phyloP scores from a whole-genome alignment of 2,329 filamentous ascomycete genomes.

The Ophiocordyceps polyrhachis-furcata region DNA sequence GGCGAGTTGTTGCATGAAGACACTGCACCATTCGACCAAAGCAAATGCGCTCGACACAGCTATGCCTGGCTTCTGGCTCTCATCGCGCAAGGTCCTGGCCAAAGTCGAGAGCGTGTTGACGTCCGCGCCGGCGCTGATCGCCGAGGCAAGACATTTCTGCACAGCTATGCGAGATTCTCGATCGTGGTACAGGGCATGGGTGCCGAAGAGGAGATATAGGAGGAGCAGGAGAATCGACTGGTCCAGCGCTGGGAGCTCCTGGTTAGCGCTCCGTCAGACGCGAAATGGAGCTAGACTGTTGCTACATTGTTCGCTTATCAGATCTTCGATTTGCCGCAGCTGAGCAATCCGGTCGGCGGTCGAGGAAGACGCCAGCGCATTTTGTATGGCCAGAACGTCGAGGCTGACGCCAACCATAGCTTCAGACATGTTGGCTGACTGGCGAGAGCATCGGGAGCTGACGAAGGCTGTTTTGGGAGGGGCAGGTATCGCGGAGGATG shows the following conservation, averaged over 20 bases:
- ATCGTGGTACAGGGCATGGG: conserved; percentile 75
- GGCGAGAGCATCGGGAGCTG: conserved; percentile 17
- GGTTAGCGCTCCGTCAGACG: conserved; percentile 5
- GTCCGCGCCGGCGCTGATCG: conserved; percentile 40
- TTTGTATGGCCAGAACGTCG: conserved; percentile 29
- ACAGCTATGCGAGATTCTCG: conserved; percentile 67
- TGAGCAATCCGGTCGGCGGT: conserved; percentile 35
- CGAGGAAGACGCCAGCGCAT: conserved; percentile 41
- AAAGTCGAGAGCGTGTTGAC: conserved; percentile 41
- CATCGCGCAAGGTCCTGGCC: conserved; percentile 46
- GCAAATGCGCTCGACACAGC: conserved; percentile 71
- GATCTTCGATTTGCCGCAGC: conserved; percentile 37
- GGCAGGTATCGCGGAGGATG: not conserved
- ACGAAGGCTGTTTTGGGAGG: conserved; percentile 1
- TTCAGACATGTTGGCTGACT: conserved; percentile 17
- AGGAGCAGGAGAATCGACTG: conserved; percentile 32
- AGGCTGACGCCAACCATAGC: conserved; percentile 14
- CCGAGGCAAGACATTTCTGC: conserved; percentile 55
- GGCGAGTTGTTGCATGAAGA: conserved; percentile 55
- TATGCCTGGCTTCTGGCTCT: conserved; percentile 60
- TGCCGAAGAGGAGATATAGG: conserved; percentile 63
- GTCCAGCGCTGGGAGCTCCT: conserved; percentile 21
- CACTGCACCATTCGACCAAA: conserved; percentile 72
- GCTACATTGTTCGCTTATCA: conserved; percentile 34
- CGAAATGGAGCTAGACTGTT: not conserved